Conservation (phyloP, 129 eudicot genomes). For the Tagetes erecta region DNA sequence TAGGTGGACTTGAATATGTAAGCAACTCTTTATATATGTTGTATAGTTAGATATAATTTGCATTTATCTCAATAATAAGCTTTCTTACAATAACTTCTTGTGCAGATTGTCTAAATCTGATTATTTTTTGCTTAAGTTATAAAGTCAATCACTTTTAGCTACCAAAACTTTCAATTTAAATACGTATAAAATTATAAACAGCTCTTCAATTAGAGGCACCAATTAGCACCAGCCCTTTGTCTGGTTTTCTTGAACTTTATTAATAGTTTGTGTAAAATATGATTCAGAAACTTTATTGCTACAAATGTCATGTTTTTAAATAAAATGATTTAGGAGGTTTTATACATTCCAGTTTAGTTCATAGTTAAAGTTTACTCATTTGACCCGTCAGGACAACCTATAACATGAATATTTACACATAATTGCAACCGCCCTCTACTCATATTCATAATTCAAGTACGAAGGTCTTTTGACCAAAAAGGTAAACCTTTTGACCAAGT, state of each 20-base stretch:
- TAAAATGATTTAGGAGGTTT: neutral
- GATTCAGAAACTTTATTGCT: neutral
- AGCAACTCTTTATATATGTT: slow-evolving; percentile 33
- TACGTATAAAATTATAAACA: neutral
- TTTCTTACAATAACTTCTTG: neutral
- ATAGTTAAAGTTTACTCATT: neutral
- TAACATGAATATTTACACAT: neutral
- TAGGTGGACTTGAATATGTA: slow-evolving; percentile 96
- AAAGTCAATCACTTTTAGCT: neutral
- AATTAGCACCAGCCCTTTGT: neutral
- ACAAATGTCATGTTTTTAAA: neutral
- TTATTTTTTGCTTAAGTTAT: neutral
- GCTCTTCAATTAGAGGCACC: neutral
- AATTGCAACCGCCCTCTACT: neutral
- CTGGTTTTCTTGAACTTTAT: neutral
- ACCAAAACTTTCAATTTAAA: neutral
- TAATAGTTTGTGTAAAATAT: neutral
- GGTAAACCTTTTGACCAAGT: slow-evolving; percentile 9
- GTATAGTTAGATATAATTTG: neutral
- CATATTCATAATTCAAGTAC: neutral
- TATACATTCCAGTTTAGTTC: neutral
- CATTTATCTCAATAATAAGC: neutral
- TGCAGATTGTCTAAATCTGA: slow-evolving; percentile 8
- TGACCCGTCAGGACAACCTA: neutral
- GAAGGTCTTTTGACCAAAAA: neutral